phyloP scores from a whole-genome alignment of 2,329 filamentous ascomycete species.

The Botryosphaeria dothidea region DNA sequence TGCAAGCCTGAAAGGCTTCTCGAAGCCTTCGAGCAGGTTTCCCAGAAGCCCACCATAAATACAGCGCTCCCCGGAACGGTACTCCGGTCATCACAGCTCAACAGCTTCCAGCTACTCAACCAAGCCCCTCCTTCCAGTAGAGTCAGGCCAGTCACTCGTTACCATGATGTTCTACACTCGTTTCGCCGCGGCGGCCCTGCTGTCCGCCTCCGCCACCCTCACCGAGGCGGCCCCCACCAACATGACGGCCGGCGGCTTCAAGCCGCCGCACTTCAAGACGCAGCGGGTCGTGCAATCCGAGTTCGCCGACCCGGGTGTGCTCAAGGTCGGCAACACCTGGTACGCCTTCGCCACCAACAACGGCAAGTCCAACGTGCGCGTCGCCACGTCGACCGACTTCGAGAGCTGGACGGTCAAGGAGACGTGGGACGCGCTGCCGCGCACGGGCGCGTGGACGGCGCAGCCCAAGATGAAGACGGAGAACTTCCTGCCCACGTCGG shows the following conservation, averaged over 20 bases:
- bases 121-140: not conserved
- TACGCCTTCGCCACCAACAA: conserved; percentile 39
- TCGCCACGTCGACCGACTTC: conserved; percentile 41
- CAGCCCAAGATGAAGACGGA: not conserved
- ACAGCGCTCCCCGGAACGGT: not conserved
- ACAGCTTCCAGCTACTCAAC: not conserved
- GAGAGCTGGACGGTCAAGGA: conserved; percentile 30
- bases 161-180: conserved; percentile 8
- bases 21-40: not conserved
- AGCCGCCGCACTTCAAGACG: conserved; percentile 9
- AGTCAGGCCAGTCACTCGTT: not conserved
- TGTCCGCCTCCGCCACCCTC: not conserved
- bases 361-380: conserved; percentile 32
- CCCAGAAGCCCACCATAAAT: not conserved
- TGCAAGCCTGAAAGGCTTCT: conserved; percentile 5
- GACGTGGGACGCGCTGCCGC: conserved; percentile 32
- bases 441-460: conserved; percentile 30
- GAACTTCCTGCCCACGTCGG: not conserved
- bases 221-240: conserved; percentile 2
- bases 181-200: conserved; percentile 6
- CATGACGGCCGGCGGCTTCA: not conserved
- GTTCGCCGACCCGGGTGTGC: conserved; percentile 41
- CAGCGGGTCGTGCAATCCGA: not conserved
- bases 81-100: not conserved
- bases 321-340: conserved; percentile 33